Base-by-base conservation (phyloP, 2,329 filamentous ascomycete species). In the Didymellaceae sp. region DNA sequence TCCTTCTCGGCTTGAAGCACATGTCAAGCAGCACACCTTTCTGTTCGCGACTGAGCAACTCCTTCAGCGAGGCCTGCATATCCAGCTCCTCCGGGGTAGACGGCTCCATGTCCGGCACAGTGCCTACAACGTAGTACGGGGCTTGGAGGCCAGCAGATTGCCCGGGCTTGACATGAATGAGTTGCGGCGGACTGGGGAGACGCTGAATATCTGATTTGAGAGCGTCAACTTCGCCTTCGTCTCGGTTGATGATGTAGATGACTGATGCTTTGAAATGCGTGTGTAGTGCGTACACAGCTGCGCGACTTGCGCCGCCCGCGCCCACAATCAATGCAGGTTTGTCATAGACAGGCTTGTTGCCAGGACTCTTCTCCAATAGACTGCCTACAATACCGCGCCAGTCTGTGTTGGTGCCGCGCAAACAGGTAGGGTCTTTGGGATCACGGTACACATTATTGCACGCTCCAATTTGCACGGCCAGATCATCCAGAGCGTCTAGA, bases 1-100 rank as follows among this genome's bases (percentile, higher is more conserved):
- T 50, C 13, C 33, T 26, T 13, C 39, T 34, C 21, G 46, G 40
- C 22, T 50, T 50, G 39, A 50, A 50, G 20, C 46, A 50, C 46
- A 50, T 50, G 16, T 44, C 46, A 6, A 44, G 33, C 33, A 50
- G 22, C n/a, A 44, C 33, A 16, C 46, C 46, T 20, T 44, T 44
- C n/a, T 21, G 11, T 11, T 37, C 24, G 13, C 46, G 28, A 10
- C 17, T 34, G 14, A 49, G 32, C 10, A 49, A 49, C 32, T 43
- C 25, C 14, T 32, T 30, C 6, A 50, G 25, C 14, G 39, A 25
- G 2, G 31, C 39, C 22, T 41, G 33, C 22, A 50, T 39, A 11
- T 26, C 39, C 14, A 43, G 33, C 22, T 44, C 46, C 7, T 41
- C 46, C 4, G 31, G 24, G 11, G 46, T 38, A 35, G 37, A 33